Percentiles rank a stretch among this genome's conserved stretches.
Evolutionary conservation across 2,329 filamentous ascomycete species (phyloP).

Genomic region (Ceratocystis colombiana): DNA sequence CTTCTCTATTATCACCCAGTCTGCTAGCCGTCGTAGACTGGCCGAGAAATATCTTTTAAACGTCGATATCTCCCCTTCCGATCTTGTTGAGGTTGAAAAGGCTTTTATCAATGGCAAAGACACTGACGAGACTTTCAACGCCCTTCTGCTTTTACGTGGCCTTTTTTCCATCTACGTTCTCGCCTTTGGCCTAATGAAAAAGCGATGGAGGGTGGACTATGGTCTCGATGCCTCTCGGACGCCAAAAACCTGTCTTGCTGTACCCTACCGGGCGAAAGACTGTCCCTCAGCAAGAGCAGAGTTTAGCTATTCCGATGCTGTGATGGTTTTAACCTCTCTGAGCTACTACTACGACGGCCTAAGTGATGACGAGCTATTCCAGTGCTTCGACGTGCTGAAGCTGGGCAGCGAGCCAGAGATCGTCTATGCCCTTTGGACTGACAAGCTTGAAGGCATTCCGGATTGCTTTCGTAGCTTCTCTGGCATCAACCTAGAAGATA

Average conservation of each 20-base stretch:
- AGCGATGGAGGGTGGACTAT: conserved; percentile 57
- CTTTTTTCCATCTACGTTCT: conserved; percentile 48
- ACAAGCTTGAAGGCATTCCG: conserved; percentile 31
- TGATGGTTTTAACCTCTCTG: conserved; percentile 46
- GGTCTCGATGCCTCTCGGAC: conserved; percentile 40
- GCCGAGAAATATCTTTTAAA: conserved; percentile 40
- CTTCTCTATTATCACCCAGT: conserved; percentile 37
- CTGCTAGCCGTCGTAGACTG: conserved; percentile 29
- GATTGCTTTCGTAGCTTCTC: conserved; percentile 35
- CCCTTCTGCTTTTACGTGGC: conserved; percentile 43
- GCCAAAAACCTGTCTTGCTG: conserved; percentile 40
- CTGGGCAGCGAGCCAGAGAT: conserved; percentile 42
- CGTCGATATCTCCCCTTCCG: conserved; percentile 29
- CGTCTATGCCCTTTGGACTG: conserved; percentile 45
- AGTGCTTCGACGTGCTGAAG: conserved; percentile 39
- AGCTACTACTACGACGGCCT: conserved; percentile 50
- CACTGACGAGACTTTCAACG: conserved; percentile 29
- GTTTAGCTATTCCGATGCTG: conserved; percentile 52
- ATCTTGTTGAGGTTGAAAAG: conserved; percentile 32
- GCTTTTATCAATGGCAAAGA: conserved; percentile 32
- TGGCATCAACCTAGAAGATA: conserved; percentile 51
- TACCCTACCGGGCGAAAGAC: conserved; percentile 53
- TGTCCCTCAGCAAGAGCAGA: conserved; percentile 46
- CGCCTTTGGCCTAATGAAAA: conserved; percentile 43
- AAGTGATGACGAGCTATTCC: conserved; percentile 39